Base-by-base conservation (phyloP, 2,329 filamentous ascomycete species). In the Talaromyces sp. region DNA sequence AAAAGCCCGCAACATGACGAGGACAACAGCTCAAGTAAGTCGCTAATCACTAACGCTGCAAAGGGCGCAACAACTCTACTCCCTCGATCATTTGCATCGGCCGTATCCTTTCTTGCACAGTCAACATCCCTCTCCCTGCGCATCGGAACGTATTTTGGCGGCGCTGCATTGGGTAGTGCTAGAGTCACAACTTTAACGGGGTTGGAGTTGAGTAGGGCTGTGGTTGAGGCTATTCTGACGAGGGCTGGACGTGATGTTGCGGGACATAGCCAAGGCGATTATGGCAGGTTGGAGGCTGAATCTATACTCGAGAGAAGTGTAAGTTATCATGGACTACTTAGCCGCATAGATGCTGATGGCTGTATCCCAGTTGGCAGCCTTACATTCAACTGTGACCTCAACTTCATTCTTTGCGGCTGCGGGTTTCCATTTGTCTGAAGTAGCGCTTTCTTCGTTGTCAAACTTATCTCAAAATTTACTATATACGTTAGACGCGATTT, bases 341-440 rank as follows among this genome's bases (percentile, higher is more conserved):
- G n/a, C 2, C 18, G 25, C 59, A 44, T 40, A 50, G 63, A 68
- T 65, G 37, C 54, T 42, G 14, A 57, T 28, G 35, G n/a, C 25
- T 42, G n/a, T 11, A 9, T 40, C 18, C 0, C 23, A 80, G 79
- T 69, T 81, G 60, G 75, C 75, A 44, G 71, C 72, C 9, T 67
- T 81, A 37, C 78, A 81, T 68, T 75, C 72, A 16, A 78, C 77
- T 5, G 74, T 81, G 57, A 80, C 77, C 25, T 79, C 77, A 14
- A 76, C 77, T 46, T 80, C 79, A 1, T 80, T 81, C 67, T 76
- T 81, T 57, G 78, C 78, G 2, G 79, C 79, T 23, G 76, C 78
- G 8, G 75, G 77, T 18, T 81, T 81, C 55, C 77, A 79, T 64
- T 68, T 81, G 25, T 80, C 78, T 25, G 77, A 79, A 25, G 76